A percentile compares a stretch with the other conserved stretches of the same genome.
Conservation (phyloP, 208 protist species). For the Balamuthia mandrillaris region DNA sequence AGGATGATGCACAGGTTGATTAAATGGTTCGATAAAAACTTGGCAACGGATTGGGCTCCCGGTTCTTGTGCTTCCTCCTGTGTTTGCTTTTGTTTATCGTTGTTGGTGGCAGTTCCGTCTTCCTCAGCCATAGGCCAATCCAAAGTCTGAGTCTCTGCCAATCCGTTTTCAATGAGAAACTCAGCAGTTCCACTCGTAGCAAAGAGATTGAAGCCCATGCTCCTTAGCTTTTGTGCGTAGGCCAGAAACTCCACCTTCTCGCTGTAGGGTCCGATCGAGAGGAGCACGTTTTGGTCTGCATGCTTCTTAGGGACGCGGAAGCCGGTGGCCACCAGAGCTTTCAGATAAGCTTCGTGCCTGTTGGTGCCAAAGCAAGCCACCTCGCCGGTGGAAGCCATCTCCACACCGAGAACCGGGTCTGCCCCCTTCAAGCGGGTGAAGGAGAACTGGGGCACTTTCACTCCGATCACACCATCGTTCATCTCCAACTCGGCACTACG, state of each 20-base stretch:
- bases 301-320: constrained; percentile 71
- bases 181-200: constrained; percentile 78
- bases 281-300: constrained; percentile 69
- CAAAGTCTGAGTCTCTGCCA: constrained; percentile 67
- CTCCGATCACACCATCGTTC: background rate
- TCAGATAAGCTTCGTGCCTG: constrained; percentile 76
- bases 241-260: constrained; percentile 74
- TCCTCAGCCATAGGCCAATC: background rate
- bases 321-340: constrained; percentile 75
- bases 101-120: no score
- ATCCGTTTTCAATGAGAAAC: constrained; percentile 78
- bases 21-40: background rate
- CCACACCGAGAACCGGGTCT: constrained; percentile 96
- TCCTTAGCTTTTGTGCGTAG: constrained; percentile 55
- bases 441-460: constrained; percentile 96
- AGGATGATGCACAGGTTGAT: constrained; percentile 84
- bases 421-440: constrained; percentile 94
- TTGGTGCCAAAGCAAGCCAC: constrained; percentile 73
- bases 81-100: no score
- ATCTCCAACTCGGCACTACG: background rate
- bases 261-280: constrained; percentile 73
- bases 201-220: constrained; percentile 80
- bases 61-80: constrained; percentile 6
- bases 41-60: background rate
- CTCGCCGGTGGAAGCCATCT: constrained; percentile 90